Evolutionary conservation across 805 yeast species (phyloP).

Genomic region (Tetrapisispora iriomotensis): DNA sequence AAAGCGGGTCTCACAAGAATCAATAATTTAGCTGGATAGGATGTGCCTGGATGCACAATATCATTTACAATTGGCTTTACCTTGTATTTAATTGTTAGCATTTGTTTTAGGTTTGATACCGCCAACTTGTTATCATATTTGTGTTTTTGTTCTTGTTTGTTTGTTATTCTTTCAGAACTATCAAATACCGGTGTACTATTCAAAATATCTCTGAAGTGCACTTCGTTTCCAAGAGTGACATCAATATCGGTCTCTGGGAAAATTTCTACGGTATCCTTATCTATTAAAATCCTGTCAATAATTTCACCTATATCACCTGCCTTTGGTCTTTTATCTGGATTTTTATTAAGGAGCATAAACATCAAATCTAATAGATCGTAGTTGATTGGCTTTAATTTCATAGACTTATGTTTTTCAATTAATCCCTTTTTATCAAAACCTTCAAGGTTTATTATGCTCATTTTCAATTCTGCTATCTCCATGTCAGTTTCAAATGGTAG

Average conservation of each 20-base stretch:
- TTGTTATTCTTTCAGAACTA: too few relatives aligned
- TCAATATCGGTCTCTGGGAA: too few relatives aligned
- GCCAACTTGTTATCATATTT: too few relatives aligned
- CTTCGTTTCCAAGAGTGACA: too few relatives aligned
- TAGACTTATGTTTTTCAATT: slow-evolving; percentile 12
- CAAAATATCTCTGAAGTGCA: too few relatives aligned
- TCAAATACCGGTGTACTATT: too few relatives aligned
- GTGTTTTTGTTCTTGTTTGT: too few relatives aligned
- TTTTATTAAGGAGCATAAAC: slow-evolving; percentile 29
- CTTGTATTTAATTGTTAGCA: neutral
- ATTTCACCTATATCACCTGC: slow-evolving; percentile 31
- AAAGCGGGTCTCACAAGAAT: too few relatives aligned
- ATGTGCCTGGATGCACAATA: too few relatives aligned
- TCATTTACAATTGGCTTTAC: neutral
- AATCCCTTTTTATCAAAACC: slow-evolving; percentile 15
- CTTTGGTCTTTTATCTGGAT: slow-evolving; percentile 34
- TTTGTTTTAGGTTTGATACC: too few relatives aligned
- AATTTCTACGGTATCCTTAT: too few relatives aligned
- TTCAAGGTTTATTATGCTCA: slow-evolving; percentile 27
- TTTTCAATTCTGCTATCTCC: slow-evolving; percentile 24
- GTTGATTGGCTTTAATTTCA: slow-evolving; percentile 17
- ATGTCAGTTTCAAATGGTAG: slow-evolving; percentile 45
- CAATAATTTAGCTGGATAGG: too few relatives aligned
- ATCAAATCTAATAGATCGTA: slow-evolving; percentile 32
- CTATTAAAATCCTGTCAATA: neutral